Evolutionary conservation across 2,329 filamentous ascomycete species (phyloP), one percentile per base, ranked within the genome.

Genomic region (Geosmithia morbida): DNA sequence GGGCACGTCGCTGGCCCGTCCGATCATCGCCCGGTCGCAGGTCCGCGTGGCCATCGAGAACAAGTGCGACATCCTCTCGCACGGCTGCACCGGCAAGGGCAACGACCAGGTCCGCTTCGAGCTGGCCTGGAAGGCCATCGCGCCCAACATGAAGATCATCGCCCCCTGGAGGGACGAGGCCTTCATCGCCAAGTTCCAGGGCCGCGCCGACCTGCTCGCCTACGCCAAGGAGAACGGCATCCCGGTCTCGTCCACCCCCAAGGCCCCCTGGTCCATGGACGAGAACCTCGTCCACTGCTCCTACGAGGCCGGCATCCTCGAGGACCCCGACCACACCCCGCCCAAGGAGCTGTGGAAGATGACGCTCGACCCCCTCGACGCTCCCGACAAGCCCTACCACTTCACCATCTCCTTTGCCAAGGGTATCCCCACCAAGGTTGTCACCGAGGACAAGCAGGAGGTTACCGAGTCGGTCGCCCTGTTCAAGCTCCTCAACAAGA

Each of bases 301-400:
- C 51, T 94, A 92, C 64, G 87, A 94, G 70, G 81, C 81, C 46
- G 85, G 85, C 59, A 82, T 79, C 52, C 70, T 84, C 45, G 80
- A 83, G 62, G 70, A 73, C 48, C 64, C 68, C 14, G 57, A 69
- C 54, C 64, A 69, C 50, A 74, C 75, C 50, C 75, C 82, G 41
- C 81, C 82, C 20, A 69, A 76, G 55, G 77, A 85, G 57, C 81
- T 87, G 75, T 87, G 83, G 83, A 85, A 74, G 56, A 66, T 75
- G 57, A 75, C 72, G 19, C 55, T 60, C 44, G 54, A 54, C 55
- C 80, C 81, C n/a, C 64, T 72, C 50, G 69, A 74, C 50, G 80
- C 80, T 1, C 80, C 82, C 46, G 71, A 84, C 55, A 65, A 74
- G 56, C 79, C 81, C 16, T 71, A 75, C 54, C 72, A 82, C 59